Evolutionary conservation across 1,284 basidiomycete species (phyloP), one percentile per base, ranked within the genome.

Genomic region (Taiwanofungus camphoratus): DNA sequence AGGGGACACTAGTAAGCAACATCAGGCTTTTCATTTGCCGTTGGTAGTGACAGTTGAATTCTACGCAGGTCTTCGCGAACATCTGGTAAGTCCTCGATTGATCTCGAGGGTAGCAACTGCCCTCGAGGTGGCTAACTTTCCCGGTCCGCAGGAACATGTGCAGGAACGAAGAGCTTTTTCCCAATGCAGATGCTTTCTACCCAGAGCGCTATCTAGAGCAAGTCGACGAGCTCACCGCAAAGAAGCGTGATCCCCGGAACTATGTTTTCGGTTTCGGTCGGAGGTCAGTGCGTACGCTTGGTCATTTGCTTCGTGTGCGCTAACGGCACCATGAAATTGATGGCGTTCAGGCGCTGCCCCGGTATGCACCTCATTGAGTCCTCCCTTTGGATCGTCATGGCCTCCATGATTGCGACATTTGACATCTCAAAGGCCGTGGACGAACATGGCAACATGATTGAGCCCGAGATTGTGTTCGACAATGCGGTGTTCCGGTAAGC

Each of bases 301-400:
- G 34, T 21, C 19, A 16, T 4, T 13, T 27, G 26, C 26, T 13
- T 7, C 7, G 19, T 21, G 32, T 5, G 20, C 21, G 18, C 21
- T 24, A 15, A 11, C 33, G 45, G n/a, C n/a, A n/a, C n/a, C n/a
- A n/a, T n/a, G n/a, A n/a, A n/a, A n/a, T n/a, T n/a, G n/a, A n/a
- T 50, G 37, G 13, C 4, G 7, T 2, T 13, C 19, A 53, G 60
- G 29, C 52, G 55, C 36, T 77, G 75, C 50, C 72, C 74, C 2
- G 76, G 74, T 5, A 56, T 64, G 39, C 66, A 65, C 58, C 59
- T 76, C 41, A 65, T 69, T 44, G 71, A 74, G 50, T 64, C 68
- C 13, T 67, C 68, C 7, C 48, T 77, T 15, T 77, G 70, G 68
- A 69, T 76, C 36, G 57, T 67, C 12, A 59, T 75, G 19, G 71